These are phyloP conservation scores for Hypoxylon sp. DNA, from an alignment of 2,329 filamentous ascomycete genomes.

Conservation along the genomic window DNA sequence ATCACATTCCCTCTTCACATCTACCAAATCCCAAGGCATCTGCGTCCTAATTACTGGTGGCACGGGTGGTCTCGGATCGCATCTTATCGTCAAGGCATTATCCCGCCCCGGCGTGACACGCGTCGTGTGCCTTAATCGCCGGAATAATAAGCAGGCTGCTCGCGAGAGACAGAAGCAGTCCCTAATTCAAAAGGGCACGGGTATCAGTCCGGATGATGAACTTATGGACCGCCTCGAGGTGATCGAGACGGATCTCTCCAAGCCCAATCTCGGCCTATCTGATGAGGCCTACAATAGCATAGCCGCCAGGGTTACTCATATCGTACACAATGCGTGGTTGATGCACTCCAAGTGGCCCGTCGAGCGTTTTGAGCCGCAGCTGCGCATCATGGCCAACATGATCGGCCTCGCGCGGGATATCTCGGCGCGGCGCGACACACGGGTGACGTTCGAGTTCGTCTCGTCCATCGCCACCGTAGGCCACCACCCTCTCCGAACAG, in stretches of 20 bases:
- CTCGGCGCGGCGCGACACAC: slow-evolving; percentile 20
- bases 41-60: slow-evolving; percentile 54
- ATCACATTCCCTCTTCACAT: not conserved
- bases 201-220: not conserved
- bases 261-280: slow-evolving; percentile 57
- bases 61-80: slow-evolving; percentile 54
- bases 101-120: slow-evolving; percentile 40
- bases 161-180: slow-evolving; percentile 7
- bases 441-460: slow-evolving; percentile 53
- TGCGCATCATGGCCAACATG: slow-evolving; percentile 59
- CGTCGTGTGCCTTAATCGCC: slow-evolving; percentile 61
- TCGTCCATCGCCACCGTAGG: slow-evolving; percentile 57
- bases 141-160: slow-evolving; percentile 32
- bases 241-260: slow-evolving; percentile 55
- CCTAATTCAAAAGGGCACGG: not conserved
- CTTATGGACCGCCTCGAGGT: slow-evolving; percentile 54
- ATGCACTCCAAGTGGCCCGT: slow-evolving; percentile 58
- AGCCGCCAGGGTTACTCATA: slow-evolving; percentile 56
- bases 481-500: slow-evolving; percentile 42
- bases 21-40: slow-evolving; percentile 6
- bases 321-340: slow-evolving; percentile 64
- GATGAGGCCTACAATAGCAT: slow-evolving; percentile 54
- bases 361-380: slow-evolving; percentile 55
- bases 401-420: slow-evolving; percentile 57
- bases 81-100: slow-evolving; percentile 50